Evolutionary conservation across 805 yeast species (phyloP).

Genomic region (Yarrowia keelungensis): DNA sequence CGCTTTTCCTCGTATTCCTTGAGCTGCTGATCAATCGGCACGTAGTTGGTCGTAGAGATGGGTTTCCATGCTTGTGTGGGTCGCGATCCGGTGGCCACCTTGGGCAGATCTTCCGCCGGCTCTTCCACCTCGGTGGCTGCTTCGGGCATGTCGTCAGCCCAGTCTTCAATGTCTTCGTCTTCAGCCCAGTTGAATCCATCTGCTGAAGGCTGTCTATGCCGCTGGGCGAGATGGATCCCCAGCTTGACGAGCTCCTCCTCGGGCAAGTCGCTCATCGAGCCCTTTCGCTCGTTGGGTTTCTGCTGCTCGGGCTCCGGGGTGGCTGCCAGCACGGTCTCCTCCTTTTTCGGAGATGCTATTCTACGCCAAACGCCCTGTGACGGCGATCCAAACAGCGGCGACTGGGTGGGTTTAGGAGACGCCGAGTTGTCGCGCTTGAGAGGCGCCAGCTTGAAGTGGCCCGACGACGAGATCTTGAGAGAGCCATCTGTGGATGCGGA

Average conservation of each 20-base stretch:
- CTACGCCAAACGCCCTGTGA: conserved; percentile 33
- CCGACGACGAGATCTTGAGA: conserved; percentile 33
- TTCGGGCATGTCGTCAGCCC: conserved; percentile 43
- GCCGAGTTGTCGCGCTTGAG: conserved; percentile 33
- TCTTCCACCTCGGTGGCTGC: conserved; percentile 31
- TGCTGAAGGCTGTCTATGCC: conserved; percentile 42
- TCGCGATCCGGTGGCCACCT: conserved; percentile 21
- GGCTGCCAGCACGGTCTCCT: conserved; percentile 23
- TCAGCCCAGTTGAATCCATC: conserved; percentile 51
- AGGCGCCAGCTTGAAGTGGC: conserved; percentile 39
- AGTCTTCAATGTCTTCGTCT: conserved; percentile 52
- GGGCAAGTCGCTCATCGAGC: conserved; percentile 34
- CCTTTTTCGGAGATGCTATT: conserved; percentile 29
- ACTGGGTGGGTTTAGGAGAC: conserved; percentile 35
- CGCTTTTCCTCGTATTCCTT: conserved; percentile 42
- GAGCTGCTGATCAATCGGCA: conserved; percentile 45
- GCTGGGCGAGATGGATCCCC: conserved; percentile 50
- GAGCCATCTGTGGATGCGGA: conserved; percentile 25
- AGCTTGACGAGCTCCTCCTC: conserved; percentile 50
- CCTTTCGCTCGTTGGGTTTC: conserved; percentile 22
- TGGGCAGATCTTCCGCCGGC: conserved; percentile 12
- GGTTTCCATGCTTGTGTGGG: conserved; percentile 34
- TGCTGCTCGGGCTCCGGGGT: conserved; percentile 26
- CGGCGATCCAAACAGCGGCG: conserved; percentile 21
- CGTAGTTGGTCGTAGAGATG: conserved; percentile 35